Base-by-base conservation (phyloP, 257 asterid species). In the Nicotiana benthamiana region DNA sequence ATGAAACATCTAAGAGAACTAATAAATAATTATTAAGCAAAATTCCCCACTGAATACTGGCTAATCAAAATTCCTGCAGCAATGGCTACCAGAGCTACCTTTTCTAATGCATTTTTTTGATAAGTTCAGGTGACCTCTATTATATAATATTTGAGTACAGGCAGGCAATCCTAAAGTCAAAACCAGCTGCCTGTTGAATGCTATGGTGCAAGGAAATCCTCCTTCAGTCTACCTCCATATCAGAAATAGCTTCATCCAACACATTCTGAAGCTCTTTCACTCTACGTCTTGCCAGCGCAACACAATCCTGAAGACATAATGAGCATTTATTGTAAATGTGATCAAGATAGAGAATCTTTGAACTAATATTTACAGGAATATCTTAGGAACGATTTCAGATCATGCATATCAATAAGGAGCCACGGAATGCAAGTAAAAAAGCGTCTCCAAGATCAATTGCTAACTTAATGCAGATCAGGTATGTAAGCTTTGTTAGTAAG, bases 211-310 rank as follows among this genome's bases (percentile, higher is more conserved):
- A 72, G 60, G 78, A 1, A 46, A 24, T 46, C 60, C 36, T 11
- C 5, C 16, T 53, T 85, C 85, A 89, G 84, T 92, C 97, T 61
- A 89, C 86, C 62, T 90, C 96, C 98, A 94, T 89, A 81, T 89
- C 93, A 61, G 93, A 90, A 81, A 88, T 65, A 9, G 94, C 96
- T 82, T 90, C 98, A 63, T 88, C 80, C 83, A 94, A 74, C 83
- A 92, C 86, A 70, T 53, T 84, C 84, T 90, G 84, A 79, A 94
- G 92, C 81, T 94, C 97, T 78, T 86, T 87, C 78, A 87, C 88
- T 87, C 97, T 89, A 68, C 87, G 89, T 79, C 87, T 90, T 1
- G 97, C 86, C 70, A 92, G 86, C 17, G 80, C 83, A 24, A 92
- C 54, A 36, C 97, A 92, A 80, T 90, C 95, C 97, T 94, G 97